A percentile compares a stretch with the other conserved stretches of the same genome.
Evolutionary conservation across 768 basidiomycete genomes (phyloP).

Genomic region (Tricholoma sp.): DNA sequence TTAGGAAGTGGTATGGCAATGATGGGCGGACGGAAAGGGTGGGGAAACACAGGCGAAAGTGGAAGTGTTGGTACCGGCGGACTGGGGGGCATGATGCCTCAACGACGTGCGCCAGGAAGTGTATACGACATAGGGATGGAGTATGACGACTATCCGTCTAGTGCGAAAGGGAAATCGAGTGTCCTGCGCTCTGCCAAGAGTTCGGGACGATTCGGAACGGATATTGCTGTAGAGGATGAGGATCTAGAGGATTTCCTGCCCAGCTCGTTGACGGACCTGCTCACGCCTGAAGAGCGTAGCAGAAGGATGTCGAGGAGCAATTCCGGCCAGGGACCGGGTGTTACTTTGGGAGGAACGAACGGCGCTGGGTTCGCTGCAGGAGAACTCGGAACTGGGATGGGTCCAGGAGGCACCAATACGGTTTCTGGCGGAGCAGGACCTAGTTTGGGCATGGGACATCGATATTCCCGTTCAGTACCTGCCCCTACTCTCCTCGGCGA

Average conservation of each 20-base stretch:
- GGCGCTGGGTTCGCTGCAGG: conserved; percentile 11
- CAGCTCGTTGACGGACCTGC: conserved; percentile 78
- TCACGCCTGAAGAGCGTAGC: conserved; percentile 84
- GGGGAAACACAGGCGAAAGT: conserved; percentile 24
- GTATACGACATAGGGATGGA: conserved; percentile 35
- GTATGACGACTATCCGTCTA: conserved; percentile 28
- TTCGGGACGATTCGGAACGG: conserved; percentile 19
- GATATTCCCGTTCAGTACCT: conserved; percentile 82
- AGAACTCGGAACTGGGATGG: conserved; percentile 1
- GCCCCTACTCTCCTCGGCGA: conserved; percentile 73
- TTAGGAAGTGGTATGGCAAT: conserved; percentile 51
- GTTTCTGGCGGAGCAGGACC: conserved; percentile 15
- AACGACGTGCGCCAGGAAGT: conserved; percentile 11
- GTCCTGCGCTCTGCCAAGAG: conserved; percentile 12
- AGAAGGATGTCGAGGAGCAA: conserved; percentile 79
- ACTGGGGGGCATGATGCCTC: conserved; percentile 1
- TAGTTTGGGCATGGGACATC: conserved; percentile 39
- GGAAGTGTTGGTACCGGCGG: conserved; percentile 10
- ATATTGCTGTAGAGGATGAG: conserved; percentile 59
- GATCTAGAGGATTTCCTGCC: conserved; percentile 90
- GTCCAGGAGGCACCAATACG: neutral
- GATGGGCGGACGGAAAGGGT: conserved; percentile 37
- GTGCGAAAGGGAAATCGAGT: conserved; percentile 9
- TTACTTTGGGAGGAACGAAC: conserved; percentile 7
- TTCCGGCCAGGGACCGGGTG: conserved; percentile 33